Conservation (phyloP, 176 grass and related monocot genomes). For the Aegilops sharonensis region DNA sequence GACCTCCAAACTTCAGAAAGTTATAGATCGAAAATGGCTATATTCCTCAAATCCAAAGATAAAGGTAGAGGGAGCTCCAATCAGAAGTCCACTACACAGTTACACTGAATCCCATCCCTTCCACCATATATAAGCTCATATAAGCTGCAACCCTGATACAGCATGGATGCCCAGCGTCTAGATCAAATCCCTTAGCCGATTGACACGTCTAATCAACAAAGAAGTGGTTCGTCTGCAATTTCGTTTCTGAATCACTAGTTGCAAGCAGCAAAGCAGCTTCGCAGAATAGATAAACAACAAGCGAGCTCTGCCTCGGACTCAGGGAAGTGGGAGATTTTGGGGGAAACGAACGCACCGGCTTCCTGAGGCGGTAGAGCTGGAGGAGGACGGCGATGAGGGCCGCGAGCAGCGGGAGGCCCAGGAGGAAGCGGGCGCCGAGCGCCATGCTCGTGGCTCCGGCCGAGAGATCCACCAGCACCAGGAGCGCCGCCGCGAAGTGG, state of each 20-base stretch:
- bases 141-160: neutral
- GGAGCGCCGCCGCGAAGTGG: neutral
- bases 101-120: neutral
- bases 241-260: neutral
- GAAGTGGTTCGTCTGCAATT: neutral
- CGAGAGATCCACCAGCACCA: conserved; percentile 12
- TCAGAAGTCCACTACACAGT: neutral
- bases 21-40: neutral
- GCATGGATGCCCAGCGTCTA: neutral
- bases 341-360: conserved; percentile 32
- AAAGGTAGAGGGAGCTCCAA: neutral
- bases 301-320: neutral
- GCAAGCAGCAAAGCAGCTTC: neutral
- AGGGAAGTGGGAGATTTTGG: neutral
- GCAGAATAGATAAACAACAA: neutral
- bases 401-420: conserved; percentile 36
- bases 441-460: neutral
- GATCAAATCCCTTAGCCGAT: conserved; percentile 10
- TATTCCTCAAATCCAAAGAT: neutral
- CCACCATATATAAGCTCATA: neutral
- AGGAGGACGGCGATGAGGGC: conserved; percentile 44
- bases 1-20: neutral
- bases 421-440: conserved; percentile 40
- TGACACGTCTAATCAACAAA: neutral
- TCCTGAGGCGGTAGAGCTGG: conserved; percentile 55